phyloP scores from a whole-genome alignment of 805 yeast genomes.

The Saccharomycopsis guyanensis region DNA sequence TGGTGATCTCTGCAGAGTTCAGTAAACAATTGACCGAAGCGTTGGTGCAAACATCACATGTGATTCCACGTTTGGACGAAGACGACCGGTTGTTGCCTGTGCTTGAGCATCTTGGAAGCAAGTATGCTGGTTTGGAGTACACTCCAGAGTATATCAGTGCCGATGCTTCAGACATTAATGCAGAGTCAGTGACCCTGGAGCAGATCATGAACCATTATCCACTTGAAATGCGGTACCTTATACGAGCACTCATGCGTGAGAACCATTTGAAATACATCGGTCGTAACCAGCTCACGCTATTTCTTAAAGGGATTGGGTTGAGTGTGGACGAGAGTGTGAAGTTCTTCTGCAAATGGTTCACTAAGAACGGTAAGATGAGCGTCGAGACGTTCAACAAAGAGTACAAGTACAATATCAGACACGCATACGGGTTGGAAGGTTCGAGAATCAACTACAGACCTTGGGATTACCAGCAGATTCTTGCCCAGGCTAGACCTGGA shows the following conservation, averaged over 20 bases:
- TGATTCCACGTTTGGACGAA: conserved; percentile 80
- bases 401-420: conserved; percentile 81
- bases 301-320: conserved; percentile 85
- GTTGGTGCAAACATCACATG: conserved; percentile 62
- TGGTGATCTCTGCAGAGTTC: conserved; percentile 64
- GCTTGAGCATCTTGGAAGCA: conserved; percentile 66
- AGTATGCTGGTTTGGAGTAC: conserved; percentile 53
- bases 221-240: conserved; percentile 65
- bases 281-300: conserved; percentile 77
- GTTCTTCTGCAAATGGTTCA: conserved; percentile 76
- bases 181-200: conserved; percentile 48
- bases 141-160: conserved; percentile 23
- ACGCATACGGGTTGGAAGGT: conserved; percentile 89
- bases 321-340: conserved; percentile 78
- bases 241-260: conserved; percentile 47
- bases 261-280: conserved; percentile 78
- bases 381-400: conserved; percentile 79
- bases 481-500: conserved; percentile 62
- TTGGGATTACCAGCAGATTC: conserved; percentile 72
- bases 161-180: conserved; percentile 45
- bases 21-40: conserved; percentile 41
- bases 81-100: conserved; percentile 86
- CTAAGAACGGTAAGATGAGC: conserved; percentile 45
- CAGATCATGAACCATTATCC: conserved; percentile 66
- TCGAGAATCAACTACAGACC: conserved; percentile 79